Base-by-base conservation (phyloP, 2,329 filamentous ascomycete species). In the Basipetospora chlamydospora region DNA sequence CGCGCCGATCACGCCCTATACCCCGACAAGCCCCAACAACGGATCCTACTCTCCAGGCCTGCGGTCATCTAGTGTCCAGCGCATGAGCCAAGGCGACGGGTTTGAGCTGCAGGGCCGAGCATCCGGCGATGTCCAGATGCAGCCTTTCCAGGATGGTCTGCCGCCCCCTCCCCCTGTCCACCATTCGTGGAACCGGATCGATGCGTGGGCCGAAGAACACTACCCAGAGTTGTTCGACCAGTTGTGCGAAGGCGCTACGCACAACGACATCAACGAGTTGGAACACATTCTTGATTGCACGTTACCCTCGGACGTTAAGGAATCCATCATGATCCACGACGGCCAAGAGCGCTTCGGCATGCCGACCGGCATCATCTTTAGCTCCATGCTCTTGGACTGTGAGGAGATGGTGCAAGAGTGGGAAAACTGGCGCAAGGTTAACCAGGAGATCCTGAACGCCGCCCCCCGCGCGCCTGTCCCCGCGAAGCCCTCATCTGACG, bases 401-500 rank as follows among this genome's bases (percentile, higher is more conserved):
- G 90, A 98, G 57, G 90, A 98, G 54, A 94, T 98, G 47, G 80
- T 94, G 16, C 86, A 95, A 56, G 90, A 98, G 55, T 96, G 88
- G 84, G 80, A 83, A 49, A 92, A 94, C 53, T 98, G 90, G 90
- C 78, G 85, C 48, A 77, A 74, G 43, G 90, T 98, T 43, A 94
- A 94, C 52, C 77, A 88, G 40, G 84, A 95, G 52, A 94, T 82
- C 55, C 68, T 96, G 41, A 67, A 73, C 28, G 67, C 74, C 54
- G 74, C 57, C 33, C 34, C 38, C 11, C 18, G 34, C 8, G 36
- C 41, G 16, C 32, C 41, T 8, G 61, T 58, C 49, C 67, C 63
- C 45, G 64, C 55, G 53, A 77, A 60, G 39, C 75, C 80, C 4
- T 65, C 77, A 12, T 63, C 72, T 15, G 29, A 42, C 23, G 33